These are phyloP conservation scores for Neotropicomus parvogracilis DNA, from an alignment of 1,284 basidiomycete genomes.

Conservation along the genomic window DNA sequence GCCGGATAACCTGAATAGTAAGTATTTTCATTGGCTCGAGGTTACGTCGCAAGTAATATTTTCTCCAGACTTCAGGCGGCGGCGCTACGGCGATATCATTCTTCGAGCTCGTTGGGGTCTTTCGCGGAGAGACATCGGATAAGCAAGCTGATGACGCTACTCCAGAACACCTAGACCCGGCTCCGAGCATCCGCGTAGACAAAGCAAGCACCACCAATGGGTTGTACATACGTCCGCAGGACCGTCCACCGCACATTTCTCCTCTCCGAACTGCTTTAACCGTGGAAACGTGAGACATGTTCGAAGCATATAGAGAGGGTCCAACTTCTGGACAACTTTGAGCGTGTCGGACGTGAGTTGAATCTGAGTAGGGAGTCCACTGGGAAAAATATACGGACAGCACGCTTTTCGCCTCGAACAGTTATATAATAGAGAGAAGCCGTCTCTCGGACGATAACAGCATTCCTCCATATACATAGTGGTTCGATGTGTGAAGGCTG, in stretches of 20 bases:
- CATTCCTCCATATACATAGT: no score
- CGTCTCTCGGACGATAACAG: slow-evolving; percentile 49
- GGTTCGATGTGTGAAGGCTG: no score
- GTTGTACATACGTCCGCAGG: slow-evolving; percentile 63
- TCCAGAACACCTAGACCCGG: slow-evolving; percentile 85
- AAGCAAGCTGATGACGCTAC: slow-evolving; percentile 74
- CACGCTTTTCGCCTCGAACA: slow-evolving; percentile 74
- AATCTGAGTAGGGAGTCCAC: slow-evolving; percentile 55
- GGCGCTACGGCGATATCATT: no score
- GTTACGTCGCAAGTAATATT: no score
- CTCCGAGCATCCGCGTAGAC: slow-evolving; percentile 58
- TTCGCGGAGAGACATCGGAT: slow-evolving; percentile 74
- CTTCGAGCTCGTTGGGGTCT: slow-evolving; percentile 45
- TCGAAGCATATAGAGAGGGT: slow-evolving; percentile 64
- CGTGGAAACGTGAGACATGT: slow-evolving; percentile 74
- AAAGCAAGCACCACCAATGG: slow-evolving; percentile 76
- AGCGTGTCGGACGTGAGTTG: slow-evolving; percentile 46
- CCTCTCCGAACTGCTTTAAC: slow-evolving; percentile 46
- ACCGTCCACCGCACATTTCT: slow-evolving; percentile 23
- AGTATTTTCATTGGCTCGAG: no score
- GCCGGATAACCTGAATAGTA: no score
- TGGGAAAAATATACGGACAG: slow-evolving; percentile 55
- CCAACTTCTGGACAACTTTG: slow-evolving; percentile 69
- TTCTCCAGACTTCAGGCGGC: no score
- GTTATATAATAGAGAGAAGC: slow-evolving; percentile 70